A percentile compares a stretch with the other conserved stretches of the same genome.
phyloP scores from a whole-genome alignment of 1,284 basidiomycete species.

The Fomitopsis pinicola region DNA sequence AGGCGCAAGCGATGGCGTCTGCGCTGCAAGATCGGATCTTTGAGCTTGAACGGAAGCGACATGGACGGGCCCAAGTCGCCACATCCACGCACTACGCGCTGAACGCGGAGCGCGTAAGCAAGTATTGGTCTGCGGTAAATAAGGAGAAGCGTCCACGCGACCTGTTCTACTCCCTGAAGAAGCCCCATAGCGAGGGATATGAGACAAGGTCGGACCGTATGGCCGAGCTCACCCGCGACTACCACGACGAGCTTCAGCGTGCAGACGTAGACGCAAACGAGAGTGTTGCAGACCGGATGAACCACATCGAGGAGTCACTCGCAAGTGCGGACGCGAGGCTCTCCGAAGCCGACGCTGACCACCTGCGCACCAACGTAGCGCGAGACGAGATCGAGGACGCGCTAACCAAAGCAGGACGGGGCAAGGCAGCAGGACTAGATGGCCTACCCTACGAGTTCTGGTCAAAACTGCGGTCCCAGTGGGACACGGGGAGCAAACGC shows the following conservation, averaged over 20 bases:
- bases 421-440: constrained; percentile 14
- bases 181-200: neutral
- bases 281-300: neutral
- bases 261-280: too few relatives aligned
- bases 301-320: neutral
- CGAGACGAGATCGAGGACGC: neutral
- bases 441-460: constrained; percentile 20
- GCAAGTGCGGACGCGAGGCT: neutral
- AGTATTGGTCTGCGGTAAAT: neutral
- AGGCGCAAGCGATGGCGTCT: neutral
- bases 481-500: neutral
- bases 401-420: neutral
- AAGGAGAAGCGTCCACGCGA: neutral
- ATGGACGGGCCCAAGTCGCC: neutral
- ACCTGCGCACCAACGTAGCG: neutral
- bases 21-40: neutral
- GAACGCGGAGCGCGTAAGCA: neutral
- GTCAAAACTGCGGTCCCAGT: constrained; percentile 8
- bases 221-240: neutral
- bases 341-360: neutral
- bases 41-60: neutral
- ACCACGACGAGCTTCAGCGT: neutral
- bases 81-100: neutral
- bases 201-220: neutral
- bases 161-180: neutral